Base-by-base conservation (phyloP, 768 basidiomycete genomes). In the Rhodotorula taiwanensis region DNA sequence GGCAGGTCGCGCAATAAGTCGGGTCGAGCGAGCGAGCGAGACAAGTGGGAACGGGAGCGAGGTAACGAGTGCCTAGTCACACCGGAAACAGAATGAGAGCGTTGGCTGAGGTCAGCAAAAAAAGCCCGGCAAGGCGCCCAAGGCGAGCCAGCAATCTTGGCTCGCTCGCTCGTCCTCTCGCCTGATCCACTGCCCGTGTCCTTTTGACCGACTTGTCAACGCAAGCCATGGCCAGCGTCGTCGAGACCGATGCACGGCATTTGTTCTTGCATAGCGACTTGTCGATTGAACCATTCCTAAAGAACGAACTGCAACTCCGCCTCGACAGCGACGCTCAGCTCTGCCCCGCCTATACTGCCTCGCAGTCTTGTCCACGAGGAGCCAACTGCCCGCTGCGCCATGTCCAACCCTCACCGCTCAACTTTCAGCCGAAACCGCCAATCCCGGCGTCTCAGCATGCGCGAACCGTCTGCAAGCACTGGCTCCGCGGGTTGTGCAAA, bases 401-500 rank as follows among this genome's bases (percentile, higher is more conserved):
- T 75, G 57, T 61, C 4, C 79, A 82, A 0, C 93, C 95, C 4
- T 91, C 92, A 27, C 77, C 83, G 4, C 82, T 83, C 63, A 98
- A 99, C 75, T 98, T 97, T 70, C 86, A 89, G 73, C 88, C 89
- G 1, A 85, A 89, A 14, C 86, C 87, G 60, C 84, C 87, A 58
- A 77, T 85, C 4, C 89, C 92, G 2, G 83, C 82, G 2, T 88
- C 93, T 72, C 89, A 76, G 13, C 73, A 78, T 58, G 77, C 76
- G 48, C 65, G 77, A 18, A 95, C 94, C 4, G 93, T 99, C 23
- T 99, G 95, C 79, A 98, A 98, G 77, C 95, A 98, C 78, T 98
- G 94, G 88, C 83, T 99, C 47, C 84, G 95, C 60, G 95, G 95
- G 20, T 81, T 99, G 23, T 98, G 95, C 78, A 98, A 98, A 79